Conservation (phyloP, 192 early-diverging fungal genomes). For the Pilaira anomala region DNA sequence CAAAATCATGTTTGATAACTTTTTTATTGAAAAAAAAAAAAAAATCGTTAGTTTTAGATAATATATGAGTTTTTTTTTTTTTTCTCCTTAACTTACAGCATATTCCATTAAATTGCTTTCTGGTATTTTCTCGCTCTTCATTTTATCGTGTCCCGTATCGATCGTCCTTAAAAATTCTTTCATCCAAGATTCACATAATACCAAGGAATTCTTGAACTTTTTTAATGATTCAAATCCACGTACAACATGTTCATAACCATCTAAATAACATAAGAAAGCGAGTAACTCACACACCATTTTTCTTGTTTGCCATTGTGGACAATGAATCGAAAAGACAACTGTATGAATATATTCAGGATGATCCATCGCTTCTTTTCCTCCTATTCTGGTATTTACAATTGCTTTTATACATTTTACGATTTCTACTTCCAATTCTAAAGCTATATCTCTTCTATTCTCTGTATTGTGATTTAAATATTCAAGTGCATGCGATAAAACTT, state of each 20-base stretch:
- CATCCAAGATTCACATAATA: slow-evolving; percentile 76
- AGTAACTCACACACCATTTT: slow-evolving; percentile 70
- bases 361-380: slow-evolving; percentile 66
- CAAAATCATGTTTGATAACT: slow-evolving; percentile 76
- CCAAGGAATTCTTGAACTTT: slow-evolving; percentile 56
- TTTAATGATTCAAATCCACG: slow-evolving; percentile 70
- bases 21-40: too few species aligned
- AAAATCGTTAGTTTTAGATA: not conserved
- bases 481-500: slow-evolving; percentile 63
- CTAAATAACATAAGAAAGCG: slow-evolving; percentile 71
- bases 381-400: slow-evolving; percentile 65
- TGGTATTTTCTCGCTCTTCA: slow-evolving; percentile 55
- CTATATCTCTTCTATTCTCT: slow-evolving; percentile 46
- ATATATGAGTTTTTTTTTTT: not conserved
- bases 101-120: slow-evolving; percentile 77
- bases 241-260: slow-evolving; percentile 70
- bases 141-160: slow-evolving; percentile 62
- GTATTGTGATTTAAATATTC: slow-evolving; percentile 19
- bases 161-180: slow-evolving; percentile 63
- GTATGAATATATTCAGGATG: slow-evolving; percentile 70
- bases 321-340: slow-evolving; percentile 71
- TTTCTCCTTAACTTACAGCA: slow-evolving; percentile 36
- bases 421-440: slow-evolving; percentile 70
- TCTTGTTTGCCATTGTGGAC: slow-evolving; percentile 68
- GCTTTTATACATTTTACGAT: slow-evolving; percentile 77